Conservation (phyloP, 768 basidiomycete genomes). For the Pilatotrama ljubarskyi region DNA sequence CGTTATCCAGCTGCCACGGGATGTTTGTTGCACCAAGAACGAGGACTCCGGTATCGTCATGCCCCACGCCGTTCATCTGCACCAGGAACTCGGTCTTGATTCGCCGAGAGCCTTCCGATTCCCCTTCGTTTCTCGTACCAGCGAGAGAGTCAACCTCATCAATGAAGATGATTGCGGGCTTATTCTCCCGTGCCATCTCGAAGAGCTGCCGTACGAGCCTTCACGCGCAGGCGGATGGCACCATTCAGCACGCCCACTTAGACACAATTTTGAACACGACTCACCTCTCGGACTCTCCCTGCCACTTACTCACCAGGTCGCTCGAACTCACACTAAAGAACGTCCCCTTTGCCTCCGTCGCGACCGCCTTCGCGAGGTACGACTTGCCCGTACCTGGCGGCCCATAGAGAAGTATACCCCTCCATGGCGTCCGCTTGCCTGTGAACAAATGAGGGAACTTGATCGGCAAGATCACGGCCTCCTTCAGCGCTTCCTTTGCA, state of each 20-base stretch:
- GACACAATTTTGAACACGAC: conserved; percentile 21
- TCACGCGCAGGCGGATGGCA: not conserved
- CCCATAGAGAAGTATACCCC: conserved; percentile 92
- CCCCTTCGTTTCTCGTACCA: conserved; percentile 93
- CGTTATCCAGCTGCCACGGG: conserved; percentile 96
- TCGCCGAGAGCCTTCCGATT: conserved; percentile 93
- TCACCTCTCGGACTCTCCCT: conserved; percentile 96
- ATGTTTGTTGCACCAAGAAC: conserved; percentile 98
- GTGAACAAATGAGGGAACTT: conserved; percentile 99
- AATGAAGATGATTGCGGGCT: conserved; percentile 98
- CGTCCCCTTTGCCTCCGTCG: conserved; percentile 98
- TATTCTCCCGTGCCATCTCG: conserved; percentile 91
- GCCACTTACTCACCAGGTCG: conserved; percentile 99
- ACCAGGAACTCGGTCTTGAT: conserved; percentile 98
- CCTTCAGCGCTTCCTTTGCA: conserved; percentile 95
- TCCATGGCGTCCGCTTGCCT: conserved; percentile 97
- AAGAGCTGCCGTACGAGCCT: conserved; percentile 97
- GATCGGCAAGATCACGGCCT: conserved; percentile 99
- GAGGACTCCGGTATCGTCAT: conserved; percentile 94
- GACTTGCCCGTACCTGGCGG: conserved; percentile 98
- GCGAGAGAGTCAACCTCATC: conserved; percentile 98
- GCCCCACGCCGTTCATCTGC: conserved; percentile 99
- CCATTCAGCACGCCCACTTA: not conserved
- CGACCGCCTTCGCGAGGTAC: conserved; percentile 96
- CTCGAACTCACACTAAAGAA: conserved; percentile 96